Base-by-base conservation (phyloP, 225 moss, liverwort and hornwort species). In the Sphagnum tenellum region DNA sequence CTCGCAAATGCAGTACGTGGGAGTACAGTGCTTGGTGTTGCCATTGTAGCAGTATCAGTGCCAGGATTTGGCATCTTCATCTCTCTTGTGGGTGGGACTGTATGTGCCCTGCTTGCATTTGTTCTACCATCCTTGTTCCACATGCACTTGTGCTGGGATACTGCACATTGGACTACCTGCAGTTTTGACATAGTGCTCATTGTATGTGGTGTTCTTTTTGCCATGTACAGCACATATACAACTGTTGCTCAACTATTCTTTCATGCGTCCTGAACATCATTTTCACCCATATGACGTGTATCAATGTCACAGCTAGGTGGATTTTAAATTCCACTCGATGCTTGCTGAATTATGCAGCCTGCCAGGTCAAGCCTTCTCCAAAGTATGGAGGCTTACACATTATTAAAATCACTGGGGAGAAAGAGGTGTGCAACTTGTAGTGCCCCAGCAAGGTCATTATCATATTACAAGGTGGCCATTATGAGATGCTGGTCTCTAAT, bases 1-100 rank as follows among this genome's bases (percentile, higher is more conserved):
- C 44, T 87, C 45, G 74, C 77, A 7, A 90, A 87, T 12, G 74
- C 55, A 7, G 64, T 90, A 9, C 83, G 96, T 2, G 89, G 78
- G 9, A n/a, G 69, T 29, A 56, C 86, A 3, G 96, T 98, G 45
- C 13, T 93, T 4, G 81, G 51, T 46, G 84, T 87, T 3, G 90
- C 87, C 0, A 7, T 81, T 1, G 66, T 98, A 61, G 96, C 96
- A 2, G 83, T 87, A 2, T 78, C 79, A 48, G 87, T 98, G 47
- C 96, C 96, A 4, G 92, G 87, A 12, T 98, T 98, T 12, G 96
- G 92, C 0, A 66, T 86, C 9, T 93, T 98, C 58, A 92, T 98
- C 7, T 90, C 92, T 48, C 49, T 98, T 1, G 92, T 93, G 62
- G 96, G 96, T 3, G 90, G 96, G 9, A 98, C 96, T 0, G 96